Conservation (phyloP, 305 asterid genomes). For the Fraxinus sp. region DNA sequence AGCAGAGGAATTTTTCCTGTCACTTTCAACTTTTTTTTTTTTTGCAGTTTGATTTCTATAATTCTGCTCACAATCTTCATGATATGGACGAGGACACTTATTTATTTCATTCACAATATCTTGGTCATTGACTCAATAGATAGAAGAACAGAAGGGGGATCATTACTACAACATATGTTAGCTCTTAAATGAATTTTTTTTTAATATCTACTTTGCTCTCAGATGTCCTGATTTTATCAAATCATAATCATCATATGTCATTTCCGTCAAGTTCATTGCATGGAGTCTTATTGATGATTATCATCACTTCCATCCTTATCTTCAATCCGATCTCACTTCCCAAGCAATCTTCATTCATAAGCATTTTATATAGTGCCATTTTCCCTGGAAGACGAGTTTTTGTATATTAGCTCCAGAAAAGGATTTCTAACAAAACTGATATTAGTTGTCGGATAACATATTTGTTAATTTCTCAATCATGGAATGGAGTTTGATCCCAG, state of each 20-base stretch:
- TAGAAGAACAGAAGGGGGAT: neutral
- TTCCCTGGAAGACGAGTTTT: neutral
- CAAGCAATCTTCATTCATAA: neutral
- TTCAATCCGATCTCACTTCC: neutral
- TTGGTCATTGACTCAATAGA: neutral
- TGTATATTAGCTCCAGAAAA: neutral
- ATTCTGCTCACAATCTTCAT: neutral
- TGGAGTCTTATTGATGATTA: neutral
- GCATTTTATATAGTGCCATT: neutral
- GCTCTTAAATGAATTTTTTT: neutral
- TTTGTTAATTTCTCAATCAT: neutral
- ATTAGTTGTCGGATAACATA: neutral
- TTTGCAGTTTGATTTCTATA: neutral
- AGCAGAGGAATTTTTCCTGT: neutral
- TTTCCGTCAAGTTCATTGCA: neutral
- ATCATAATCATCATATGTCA: neutral
- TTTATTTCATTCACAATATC: neutral
- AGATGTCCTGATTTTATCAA: neutral
- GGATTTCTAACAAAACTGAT: neutral
- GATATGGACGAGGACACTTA: neutral
- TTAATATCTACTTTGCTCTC: neutral
- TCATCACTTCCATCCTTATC: neutral
- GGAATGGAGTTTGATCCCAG: neutral
- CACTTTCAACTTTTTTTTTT: neutral
- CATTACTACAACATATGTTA: neutral